phyloP scores from a whole-genome alignment of 1,284 basidiomycete genomes.

The Sporisorium scitamineum region DNA sequence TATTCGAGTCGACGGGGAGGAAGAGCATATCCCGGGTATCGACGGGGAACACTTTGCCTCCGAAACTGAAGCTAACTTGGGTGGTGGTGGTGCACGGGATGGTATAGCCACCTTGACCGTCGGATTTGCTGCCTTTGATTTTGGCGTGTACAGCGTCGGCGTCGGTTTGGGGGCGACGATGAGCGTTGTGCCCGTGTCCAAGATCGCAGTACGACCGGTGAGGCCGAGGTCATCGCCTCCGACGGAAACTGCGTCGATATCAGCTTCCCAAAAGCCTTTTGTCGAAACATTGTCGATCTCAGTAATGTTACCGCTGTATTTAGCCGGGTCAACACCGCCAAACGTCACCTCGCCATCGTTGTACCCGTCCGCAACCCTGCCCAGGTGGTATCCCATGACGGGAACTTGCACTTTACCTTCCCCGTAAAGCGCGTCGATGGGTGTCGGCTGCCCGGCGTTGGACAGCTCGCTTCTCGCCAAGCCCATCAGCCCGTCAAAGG shows the following conservation, averaged over 20 bases:
- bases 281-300: conserved; percentile 66
- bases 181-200: conserved; percentile 70
- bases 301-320: conserved; percentile 69
- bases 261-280: conserved; percentile 81
- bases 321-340: conserved; percentile 80
- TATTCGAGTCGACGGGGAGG: conserved; percentile 75
- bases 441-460: conserved; percentile 77
- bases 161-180: conserved; percentile 70
- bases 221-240: conserved; percentile 74
- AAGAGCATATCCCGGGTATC: conserved; percentile 76
- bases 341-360: conserved; percentile 85
- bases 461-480: conserved; percentile 72
- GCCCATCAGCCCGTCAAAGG: conserved; percentile 87
- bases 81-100: conserved; percentile 81
- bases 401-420: conserved; percentile 76
- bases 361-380: conserved; percentile 75
- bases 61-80: conserved; percentile 78
- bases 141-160: conserved; percentile 75
- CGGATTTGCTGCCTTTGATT: conserved; percentile 75
- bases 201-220: conserved; percentile 69
- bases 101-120: conserved; percentile 74
- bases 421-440: conserved; percentile 79
- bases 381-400: conserved; percentile 84
- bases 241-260: conserved; percentile 75
- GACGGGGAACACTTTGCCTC: conserved; percentile 74